A percentile compares a stretch with the other conserved stretches of the same genome.
These are phyloP conservation scores for Onygena corvina DNA, from an alignment of 2,329 filamentous ascomycete genomes.

Conservation along the genomic window DNA sequence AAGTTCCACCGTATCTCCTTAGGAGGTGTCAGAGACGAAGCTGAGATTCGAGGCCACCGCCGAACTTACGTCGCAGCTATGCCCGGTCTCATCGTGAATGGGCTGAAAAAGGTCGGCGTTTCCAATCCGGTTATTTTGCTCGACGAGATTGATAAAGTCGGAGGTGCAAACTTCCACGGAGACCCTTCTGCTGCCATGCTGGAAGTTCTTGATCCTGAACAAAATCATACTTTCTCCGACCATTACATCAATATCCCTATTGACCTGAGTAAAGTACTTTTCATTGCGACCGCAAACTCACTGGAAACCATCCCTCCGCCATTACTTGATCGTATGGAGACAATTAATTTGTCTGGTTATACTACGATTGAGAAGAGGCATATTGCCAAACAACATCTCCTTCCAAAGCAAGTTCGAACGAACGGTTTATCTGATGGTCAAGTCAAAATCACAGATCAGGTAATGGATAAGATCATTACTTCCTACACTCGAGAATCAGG, in stretches of 20 bases:
- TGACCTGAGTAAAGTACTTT: constrained; percentile 89
- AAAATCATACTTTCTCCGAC: constrained; percentile 88
- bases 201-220: constrained; percentile 91
- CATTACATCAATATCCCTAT: constrained; percentile 95
- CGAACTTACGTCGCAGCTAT: constrained; percentile 98
- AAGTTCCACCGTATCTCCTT: constrained; percentile 97
- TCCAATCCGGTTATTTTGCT: constrained; percentile 90
- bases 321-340: constrained; percentile 93
- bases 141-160: constrained; percentile 97
- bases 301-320: constrained; percentile 92
- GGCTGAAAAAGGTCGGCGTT: constrained; percentile 87
- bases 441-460: constrained; percentile 64
- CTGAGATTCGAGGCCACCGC: constrained; percentile 88
- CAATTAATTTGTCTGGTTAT: constrained; percentile 83
- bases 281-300: constrained; percentile 92
- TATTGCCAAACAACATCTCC: constrained; percentile 83
- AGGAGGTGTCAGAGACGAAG: constrained; percentile 88
- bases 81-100: constrained; percentile 89
- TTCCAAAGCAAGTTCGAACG: constrained; percentile 85
- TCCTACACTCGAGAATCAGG: constrained; percentile 93
- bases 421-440: constrained; percentile 73
- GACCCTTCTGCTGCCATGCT: constrained; percentile 96
- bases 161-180: constrained; percentile 79
- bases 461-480: constrained; percentile 90
- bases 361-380: constrained; percentile 94